Evolutionary conservation across 1,284 basidiomycete genomes (phyloP).

Genomic region (Inonotus obliquus): DNA sequence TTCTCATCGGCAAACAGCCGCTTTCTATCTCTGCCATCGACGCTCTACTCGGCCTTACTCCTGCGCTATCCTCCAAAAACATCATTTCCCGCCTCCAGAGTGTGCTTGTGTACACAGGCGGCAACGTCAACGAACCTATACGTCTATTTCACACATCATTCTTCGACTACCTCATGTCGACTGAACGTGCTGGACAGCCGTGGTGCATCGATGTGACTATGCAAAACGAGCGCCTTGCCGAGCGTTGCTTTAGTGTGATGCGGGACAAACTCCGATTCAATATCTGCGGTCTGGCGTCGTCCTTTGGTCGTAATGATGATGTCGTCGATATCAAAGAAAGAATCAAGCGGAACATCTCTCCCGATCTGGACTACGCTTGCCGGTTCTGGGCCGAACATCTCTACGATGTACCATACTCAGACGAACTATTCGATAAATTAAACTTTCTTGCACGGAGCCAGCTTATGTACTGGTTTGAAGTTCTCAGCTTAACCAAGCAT

Average conservation of each 20-base stretch:
- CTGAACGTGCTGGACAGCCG: neutral
- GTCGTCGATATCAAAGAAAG: neutral
- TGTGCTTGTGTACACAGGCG: neutral
- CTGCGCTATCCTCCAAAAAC: neutral
- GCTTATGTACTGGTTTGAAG: slow-evolving; percentile 18
- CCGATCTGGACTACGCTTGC: slow-evolving; percentile 1
- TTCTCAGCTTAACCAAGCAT: slow-evolving; percentile 4
- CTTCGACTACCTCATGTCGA: slow-evolving; percentile 1
- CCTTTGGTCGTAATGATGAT: too few species aligned
- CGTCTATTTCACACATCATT: slow-evolving; percentile 11
- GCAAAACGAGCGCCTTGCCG: neutral
- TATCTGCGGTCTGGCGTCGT: slow-evolving; percentile 2
- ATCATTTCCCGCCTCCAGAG: neutral
- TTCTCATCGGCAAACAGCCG: neutral
- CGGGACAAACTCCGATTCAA: neutral
- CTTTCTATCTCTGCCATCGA: neutral
- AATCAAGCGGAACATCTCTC: neutral
- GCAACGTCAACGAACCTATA: neutral
- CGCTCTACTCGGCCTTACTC: neutral
- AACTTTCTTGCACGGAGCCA: too few species aligned
- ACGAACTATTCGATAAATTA: slow-evolving; percentile 14
- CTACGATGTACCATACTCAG: neutral
- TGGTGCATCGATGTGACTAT: neutral
- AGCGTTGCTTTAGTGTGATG: neutral
- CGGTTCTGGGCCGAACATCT: slow-evolving; percentile 4